Conservation (phyloP, 2,329 filamentous ascomycete species). For the Calonectria henricotiae region DNA sequence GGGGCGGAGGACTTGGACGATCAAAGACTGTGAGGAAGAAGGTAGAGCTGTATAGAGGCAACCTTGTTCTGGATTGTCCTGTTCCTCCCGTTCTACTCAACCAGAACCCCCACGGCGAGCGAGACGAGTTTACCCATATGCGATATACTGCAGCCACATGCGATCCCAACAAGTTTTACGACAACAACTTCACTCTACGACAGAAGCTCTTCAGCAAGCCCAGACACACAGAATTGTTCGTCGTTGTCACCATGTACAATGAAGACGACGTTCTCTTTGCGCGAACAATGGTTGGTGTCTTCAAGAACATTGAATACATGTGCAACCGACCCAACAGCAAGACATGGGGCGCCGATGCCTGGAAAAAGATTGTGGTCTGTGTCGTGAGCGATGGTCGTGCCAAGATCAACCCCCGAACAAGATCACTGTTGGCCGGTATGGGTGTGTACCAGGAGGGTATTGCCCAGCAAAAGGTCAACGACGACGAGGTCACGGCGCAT, state of each 20-base stretch:
- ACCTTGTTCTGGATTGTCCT: conserved; percentile 96
- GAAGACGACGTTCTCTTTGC: conserved; percentile 98
- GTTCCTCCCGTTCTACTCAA: conserved; percentile 91
- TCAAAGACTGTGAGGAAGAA: conserved; percentile 98
- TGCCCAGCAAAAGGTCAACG: conserved; percentile 97
- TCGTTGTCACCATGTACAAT: conserved; percentile 99
- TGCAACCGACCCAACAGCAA: conserved; percentile 93
- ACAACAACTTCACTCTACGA: conserved; percentile 90
- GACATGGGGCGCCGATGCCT: conserved; percentile 98
- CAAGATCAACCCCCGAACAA: conserved; percentile 95
- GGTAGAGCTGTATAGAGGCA: conserved; percentile 96
- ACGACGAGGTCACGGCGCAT: conserved; percentile 95
- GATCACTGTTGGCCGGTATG: conserved; percentile 90
- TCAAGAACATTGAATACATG: conserved; percentile 99
- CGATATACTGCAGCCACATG: conserved; percentile 96
- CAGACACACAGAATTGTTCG: conserved; percentile 94
- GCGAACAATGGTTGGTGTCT: conserved; percentile 94
- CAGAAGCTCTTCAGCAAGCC: conserved; percentile 94
- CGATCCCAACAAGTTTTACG: conserved; percentile 90
- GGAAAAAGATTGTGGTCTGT: conserved; percentile 99
- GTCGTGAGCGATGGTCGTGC: conserved; percentile 96
- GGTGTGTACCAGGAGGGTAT: conserved; percentile 99
- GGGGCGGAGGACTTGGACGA: conserved; percentile 76
- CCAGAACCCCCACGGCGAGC: conserved; percentile 91
- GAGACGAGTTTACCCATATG: conserved; percentile 94